phyloP scores from a whole-genome alignment of 108 stramenopile genomes.

The Pinguiococcus pyrenoidosus region DNA sequence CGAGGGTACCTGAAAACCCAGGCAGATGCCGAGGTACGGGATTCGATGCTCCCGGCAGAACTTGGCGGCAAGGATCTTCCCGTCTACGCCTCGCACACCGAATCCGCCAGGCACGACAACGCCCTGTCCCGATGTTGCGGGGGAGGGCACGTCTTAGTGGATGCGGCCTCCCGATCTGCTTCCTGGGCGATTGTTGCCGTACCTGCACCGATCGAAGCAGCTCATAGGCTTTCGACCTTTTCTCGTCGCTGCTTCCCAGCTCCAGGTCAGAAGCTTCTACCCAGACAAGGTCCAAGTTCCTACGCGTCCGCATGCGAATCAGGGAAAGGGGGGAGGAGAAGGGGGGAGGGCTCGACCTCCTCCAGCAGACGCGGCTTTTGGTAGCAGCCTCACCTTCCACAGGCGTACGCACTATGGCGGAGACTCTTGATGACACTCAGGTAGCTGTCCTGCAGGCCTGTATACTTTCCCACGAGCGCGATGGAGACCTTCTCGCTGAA shows the following conservation, averaged over 20 bases:
- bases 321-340: background rate
- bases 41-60: slow-evolving; percentile 45
- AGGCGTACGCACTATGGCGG: background rate
- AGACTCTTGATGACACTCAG: slow-evolving; percentile 52
- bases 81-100: slow-evolving; percentile 72
- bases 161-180: too few species aligned
- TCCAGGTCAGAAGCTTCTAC: slow-evolving; percentile 85
- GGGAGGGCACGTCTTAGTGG: too few species aligned
- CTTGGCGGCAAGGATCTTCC: slow-evolving; percentile 76
- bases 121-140: too few species aligned
- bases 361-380: background rate
- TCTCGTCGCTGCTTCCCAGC: slow-evolving; percentile 40
- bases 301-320: background rate
- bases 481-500: slow-evolving; percentile 63
- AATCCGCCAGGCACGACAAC: slow-evolving; percentile 93
- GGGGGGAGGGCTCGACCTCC: background rate
- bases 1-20: slow-evolving; percentile 91
- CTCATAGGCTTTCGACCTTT: too few species aligned
- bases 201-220: too few species aligned
- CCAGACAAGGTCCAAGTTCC: slow-evolving; percentile 75
- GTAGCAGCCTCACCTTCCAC: background rate
- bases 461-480: slow-evolving; percentile 94
- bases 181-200: too few species aligned
- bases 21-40: slow-evolving; percentile 86
- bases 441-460: slow-evolving; percentile 84